A percentile compares a stretch with the other conserved stretches of the same genome.
phyloP scores from a whole-genome alignment of 441 rosid genomes.

The Syzygium syzygioides region DNA sequence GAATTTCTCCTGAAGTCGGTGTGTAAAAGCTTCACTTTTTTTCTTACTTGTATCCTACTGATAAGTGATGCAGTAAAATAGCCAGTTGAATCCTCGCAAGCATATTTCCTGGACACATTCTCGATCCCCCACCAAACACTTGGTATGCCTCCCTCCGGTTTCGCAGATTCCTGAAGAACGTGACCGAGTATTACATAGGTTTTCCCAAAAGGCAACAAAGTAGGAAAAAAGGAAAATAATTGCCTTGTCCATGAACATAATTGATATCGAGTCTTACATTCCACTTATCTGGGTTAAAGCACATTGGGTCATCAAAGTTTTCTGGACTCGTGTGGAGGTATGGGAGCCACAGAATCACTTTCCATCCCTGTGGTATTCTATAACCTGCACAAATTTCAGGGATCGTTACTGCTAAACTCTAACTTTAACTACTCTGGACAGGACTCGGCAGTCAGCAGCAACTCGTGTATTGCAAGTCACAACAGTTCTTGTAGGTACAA shows the following conservation, averaged over 20 bases:
- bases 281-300: slow-evolving; percentile 43
- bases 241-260: not conserved
- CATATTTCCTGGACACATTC: slow-evolving; percentile 39
- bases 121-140: slow-evolving; percentile 33
- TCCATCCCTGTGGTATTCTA: slow-evolving; percentile 39
- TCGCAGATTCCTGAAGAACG: slow-evolving; percentile 18
- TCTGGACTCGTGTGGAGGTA: slow-evolving; percentile 33
- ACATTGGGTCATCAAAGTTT: slow-evolving; percentile 35
- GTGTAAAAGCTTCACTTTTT: not conserved
- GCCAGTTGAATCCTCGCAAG: slow-evolving; percentile 31
- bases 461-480: not conserved
- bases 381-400: slow-evolving; percentile 18
- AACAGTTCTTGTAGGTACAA: not conserved
- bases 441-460: not conserved
- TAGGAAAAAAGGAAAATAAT: not conserved
- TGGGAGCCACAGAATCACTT: slow-evolving; percentile 26
- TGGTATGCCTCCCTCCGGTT: slow-evolving; percentile 20
- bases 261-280: slow-evolving; percentile 12
- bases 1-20: not conserved
- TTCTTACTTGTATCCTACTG: slow-evolving; percentile 35
- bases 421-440: not conserved
- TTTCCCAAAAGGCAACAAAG: not conserved
- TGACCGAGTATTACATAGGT: not conserved
- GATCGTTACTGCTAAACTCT: not conserved
- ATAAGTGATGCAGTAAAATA: slow-evolving; percentile 33